A percentile compares a stretch with the other conserved stretches of the same genome.
Evolutionary conservation across 148 eudicot species (phyloP).

Genomic region (Vaccinium myrtillus): DNA sequence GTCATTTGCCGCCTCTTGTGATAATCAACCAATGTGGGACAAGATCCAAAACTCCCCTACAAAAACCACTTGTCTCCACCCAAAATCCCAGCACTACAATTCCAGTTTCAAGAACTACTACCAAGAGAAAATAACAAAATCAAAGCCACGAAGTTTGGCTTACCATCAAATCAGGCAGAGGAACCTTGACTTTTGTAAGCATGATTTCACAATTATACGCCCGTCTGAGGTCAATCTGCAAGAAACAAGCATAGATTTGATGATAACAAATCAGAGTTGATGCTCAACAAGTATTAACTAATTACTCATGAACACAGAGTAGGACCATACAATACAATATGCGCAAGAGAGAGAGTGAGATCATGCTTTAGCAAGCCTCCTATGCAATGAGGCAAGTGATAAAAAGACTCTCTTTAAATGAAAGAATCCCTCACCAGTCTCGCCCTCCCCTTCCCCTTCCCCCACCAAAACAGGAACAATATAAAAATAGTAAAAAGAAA

Average conservation of each 20-base stretch:
- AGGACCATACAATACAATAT: background rate
- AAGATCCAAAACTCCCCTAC: background rate
- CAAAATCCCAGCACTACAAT: background rate
- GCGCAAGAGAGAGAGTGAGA: background rate
- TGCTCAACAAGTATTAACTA: background rate
- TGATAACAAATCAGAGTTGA: constrained; percentile 1
- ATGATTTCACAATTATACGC: constrained; percentile 94
- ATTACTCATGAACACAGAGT: background rate
- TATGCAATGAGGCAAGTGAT: background rate
- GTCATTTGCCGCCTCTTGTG: no score
- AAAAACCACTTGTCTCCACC: background rate
- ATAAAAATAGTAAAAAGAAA: background rate
- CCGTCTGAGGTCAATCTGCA: constrained; percentile 82
- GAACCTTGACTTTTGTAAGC: constrained; percentile 89
- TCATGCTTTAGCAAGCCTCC: background rate
- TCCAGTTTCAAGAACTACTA: background rate
- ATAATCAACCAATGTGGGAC: background rate
- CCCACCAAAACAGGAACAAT: background rate
- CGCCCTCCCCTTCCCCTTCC: background rate
- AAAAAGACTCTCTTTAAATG: background rate
- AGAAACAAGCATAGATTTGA: constrained; percentile 1
- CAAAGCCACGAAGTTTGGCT: constrained; percentile 17
- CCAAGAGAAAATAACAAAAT: background rate
- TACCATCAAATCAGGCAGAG: constrained; percentile 89
- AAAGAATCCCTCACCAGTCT: background rate